Base-by-base conservation (phyloP, 164 flowering plant species). In the Macadamia tetraphylla region DNA sequence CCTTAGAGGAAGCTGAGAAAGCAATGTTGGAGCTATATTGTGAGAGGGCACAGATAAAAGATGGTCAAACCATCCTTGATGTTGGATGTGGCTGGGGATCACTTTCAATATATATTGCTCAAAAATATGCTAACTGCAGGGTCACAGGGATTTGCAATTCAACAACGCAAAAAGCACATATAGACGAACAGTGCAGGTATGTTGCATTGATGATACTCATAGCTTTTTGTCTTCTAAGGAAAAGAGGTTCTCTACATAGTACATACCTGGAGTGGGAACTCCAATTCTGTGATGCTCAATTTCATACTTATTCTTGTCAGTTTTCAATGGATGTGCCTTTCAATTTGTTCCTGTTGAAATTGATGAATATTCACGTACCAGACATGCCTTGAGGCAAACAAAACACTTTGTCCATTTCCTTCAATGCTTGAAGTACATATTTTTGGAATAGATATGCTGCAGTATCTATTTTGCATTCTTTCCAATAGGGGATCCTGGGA, bases 51-150 rank as follows among this genome's bases (percentile, higher is more conserved):
- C 84, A 87, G 66, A 18, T 94, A 35, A 74, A 88, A 75, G 97
- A 90, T 77, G 98, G 97, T 29, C 96, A 91, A 53, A 82, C 83
- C 29, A 85, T 94, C 68, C 97, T 94, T 73, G 98, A 94, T 78
- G 78, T 94, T 75, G 98, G 97, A 35, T 94, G 98, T 85, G 98
- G 97, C 15, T 91, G 97, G 98, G 98, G 98, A 42, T 88, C 97
- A 18, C 83, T 91, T 35, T 74, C 86, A 64, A 63, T 94, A 3
- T 87, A 85, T 78, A 81, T 94, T 72, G 98, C 98, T 6, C 82
- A 85, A 62, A 94, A 91, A 62, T 90, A 82, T 72, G 74, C 67
- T 14, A 87, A 85, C 64, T 90, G 95, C 80, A 82, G 53, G 61
- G 65, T 94, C 35, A 94, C 98, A 1, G 97, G 96, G 63, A 88